Conservation (phyloP, 176 grass and related monocot species). For the Eleusine coracana region DNA sequence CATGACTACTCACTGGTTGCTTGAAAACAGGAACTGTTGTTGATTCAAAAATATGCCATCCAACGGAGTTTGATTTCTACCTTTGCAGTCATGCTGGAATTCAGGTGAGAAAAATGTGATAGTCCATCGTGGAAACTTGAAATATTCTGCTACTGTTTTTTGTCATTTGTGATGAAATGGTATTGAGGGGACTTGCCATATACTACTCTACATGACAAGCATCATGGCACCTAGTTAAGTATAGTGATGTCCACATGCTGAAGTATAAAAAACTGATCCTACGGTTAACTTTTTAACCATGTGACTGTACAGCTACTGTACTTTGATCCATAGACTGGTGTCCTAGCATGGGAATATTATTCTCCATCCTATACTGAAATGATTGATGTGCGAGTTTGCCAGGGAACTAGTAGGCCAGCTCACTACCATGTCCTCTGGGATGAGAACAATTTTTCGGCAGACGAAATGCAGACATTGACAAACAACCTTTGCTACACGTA, state of each 20-base stretch:
- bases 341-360: conserved; percentile 39
- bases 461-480: conserved; percentile 98
- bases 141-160: conserved; percentile 30
- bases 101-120: conserved; percentile 67
- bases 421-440: conserved; percentile 93
- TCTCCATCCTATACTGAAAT: conserved; percentile 32
- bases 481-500: conserved; percentile 99
- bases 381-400: conserved; percentile 45
- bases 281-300: conserved; percentile 33
- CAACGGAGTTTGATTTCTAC: conserved; percentile 98
- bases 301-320: conserved; percentile 41
- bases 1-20: conserved; percentile 12
- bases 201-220: conserved; percentile 28
- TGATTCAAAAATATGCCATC: conserved; percentile 99
- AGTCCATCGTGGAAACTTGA: conserved; percentile 4
- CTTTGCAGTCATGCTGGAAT: conserved; percentile 99
- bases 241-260: conserved; percentile 24
- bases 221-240: conserved; percentile 10
- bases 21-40: conserved; percentile 79
- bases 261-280: conserved; percentile 35
- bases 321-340: conserved; percentile 25
- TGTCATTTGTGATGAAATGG: conserved; percentile 43
- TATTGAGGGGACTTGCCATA: conserved; percentile 15
- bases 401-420: conserved; percentile 82
- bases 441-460: conserved; percentile 75